Evolutionary conservation across 176 grass and related monocot genomes (phyloP).

Genomic region (Triticum urartu): DNA sequence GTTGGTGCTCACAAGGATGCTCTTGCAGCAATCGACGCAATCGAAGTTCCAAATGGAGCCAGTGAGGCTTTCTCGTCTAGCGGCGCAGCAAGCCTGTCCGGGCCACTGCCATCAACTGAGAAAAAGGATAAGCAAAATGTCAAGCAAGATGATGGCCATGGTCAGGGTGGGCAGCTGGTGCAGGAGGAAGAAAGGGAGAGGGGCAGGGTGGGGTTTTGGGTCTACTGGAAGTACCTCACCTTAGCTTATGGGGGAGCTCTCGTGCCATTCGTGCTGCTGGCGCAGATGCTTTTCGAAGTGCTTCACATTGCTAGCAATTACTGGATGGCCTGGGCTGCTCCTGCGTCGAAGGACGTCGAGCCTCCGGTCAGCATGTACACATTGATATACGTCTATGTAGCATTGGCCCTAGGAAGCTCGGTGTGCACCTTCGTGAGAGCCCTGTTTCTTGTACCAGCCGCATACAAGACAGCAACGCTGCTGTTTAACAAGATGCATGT

Average conservation of each 20-base stretch:
- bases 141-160: not conserved
- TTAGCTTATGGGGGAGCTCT: constrained; percentile 56
- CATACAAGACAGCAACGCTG: constrained; percentile 31
- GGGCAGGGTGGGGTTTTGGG: constrained; percentile 55
- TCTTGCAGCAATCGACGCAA: constrained; percentile 32
- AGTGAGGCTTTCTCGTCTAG: not conserved
- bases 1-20: constrained; percentile 52
- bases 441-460: constrained; percentile 41
- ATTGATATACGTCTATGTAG: constrained; percentile 49
- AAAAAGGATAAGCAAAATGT: not conserved
- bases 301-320: constrained; percentile 64
- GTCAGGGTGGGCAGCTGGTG: constrained; percentile 45
- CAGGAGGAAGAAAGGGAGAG: constrained; percentile 78
- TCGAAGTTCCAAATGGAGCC: not conserved
- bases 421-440: constrained; percentile 42
- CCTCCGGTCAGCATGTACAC: constrained; percentile 39
- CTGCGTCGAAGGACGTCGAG: constrained; percentile 34
- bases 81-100: not conserved
- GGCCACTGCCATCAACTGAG: not conserved
- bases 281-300: constrained; percentile 51
- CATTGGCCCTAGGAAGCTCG: constrained; percentile 47
- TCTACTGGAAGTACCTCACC: constrained; percentile 70
- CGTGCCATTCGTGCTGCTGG: constrained; percentile 56
- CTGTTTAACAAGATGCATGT: constrained; percentile 32
- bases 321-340: constrained; percentile 66